These are phyloP conservation scores for Cenchrus americanus DNA, from an alignment of 176 grass and related monocot species.

Conservation along the genomic window DNA sequence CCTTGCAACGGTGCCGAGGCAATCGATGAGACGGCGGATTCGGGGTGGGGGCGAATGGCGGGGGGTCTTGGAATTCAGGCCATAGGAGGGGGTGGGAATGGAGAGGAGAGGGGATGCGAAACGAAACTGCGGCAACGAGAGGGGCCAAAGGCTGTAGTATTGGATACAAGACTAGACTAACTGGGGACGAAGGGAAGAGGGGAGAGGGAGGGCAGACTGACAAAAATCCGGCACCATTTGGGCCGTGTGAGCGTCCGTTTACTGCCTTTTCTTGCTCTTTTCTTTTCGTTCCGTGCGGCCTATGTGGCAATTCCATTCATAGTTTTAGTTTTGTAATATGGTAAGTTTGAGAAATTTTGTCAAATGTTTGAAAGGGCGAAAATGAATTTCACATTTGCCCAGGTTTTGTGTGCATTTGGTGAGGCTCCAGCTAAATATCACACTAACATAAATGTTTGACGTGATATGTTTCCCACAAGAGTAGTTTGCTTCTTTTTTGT, in stretches of 20 bases:
- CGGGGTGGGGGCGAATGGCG: slow-evolving; percentile 9
- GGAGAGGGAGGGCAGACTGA: slow-evolving; percentile 31
- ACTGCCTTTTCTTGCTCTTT: not conserved
- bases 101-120: not conserved
- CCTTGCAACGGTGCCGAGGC: not conserved
- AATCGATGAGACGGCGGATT: slow-evolving; percentile 27
- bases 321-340: not conserved
- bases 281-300: not conserved
- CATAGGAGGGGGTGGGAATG: not conserved
- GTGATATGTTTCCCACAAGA: not conserved
- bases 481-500: not conserved
- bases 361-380: not conserved
- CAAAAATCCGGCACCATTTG: slow-evolving; percentile 57
- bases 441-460: too few relatives aligned
- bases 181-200: not conserved
- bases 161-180: slow-evolving; percentile 16
- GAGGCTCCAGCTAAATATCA: too few relatives aligned
- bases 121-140: slow-evolving; percentile 19
- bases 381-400: not conserved
- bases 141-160: slow-evolving; percentile 8
- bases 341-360: not conserved
- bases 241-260: slow-evolving; percentile 29
- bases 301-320: not conserved
- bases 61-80: slow-evolving; percentile 24
- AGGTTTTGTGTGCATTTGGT: not conserved